phyloP scores from a whole-genome alignment of 2,329 filamentous ascomycete species.

The Sporothrix schenckii region DNA sequence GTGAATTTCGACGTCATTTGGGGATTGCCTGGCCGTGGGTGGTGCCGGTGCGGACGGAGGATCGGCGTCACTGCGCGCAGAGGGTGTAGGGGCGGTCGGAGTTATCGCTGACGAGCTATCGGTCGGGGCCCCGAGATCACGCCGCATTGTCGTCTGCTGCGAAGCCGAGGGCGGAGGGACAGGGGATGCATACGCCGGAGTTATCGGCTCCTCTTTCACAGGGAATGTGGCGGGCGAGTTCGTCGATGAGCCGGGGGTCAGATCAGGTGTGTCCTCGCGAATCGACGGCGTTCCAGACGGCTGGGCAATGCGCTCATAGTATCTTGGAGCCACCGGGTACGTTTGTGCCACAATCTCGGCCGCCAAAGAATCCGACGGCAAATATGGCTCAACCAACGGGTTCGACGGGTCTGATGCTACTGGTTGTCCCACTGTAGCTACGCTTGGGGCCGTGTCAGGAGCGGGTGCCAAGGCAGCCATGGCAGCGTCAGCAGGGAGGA shows the following conservation, averaged over 20 bases:
- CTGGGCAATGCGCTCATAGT: background rate
- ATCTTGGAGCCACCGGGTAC: background rate
- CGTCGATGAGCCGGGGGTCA: conserved; percentile 24
- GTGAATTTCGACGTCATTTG: conserved; percentile 55
- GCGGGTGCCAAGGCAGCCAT: background rate
- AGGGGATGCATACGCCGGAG: conserved; percentile 8
- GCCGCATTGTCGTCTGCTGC: background rate
- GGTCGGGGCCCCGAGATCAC: background rate
- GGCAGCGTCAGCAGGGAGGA: conserved; percentile 9
- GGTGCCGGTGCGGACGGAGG: background rate
- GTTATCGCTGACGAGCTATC: background rate
- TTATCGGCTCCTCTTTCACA: conserved; percentile 23
- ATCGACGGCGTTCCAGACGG: background rate
- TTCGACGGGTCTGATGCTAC: background rate
- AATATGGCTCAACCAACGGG: background rate
- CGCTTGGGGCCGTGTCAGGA: background rate
- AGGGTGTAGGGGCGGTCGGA: background rate
- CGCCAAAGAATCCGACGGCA: background rate
- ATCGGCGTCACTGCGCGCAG: background rate
- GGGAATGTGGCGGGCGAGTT: conserved; percentile 15
- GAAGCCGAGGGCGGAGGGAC: conserved; percentile 39
- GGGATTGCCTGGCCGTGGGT: background rate
- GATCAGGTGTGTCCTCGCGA: conserved; percentile 27
- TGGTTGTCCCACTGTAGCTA: background rate
- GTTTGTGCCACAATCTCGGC: conserved; percentile 3